Conservation (phyloP, 108 stramenopile genomes). For the Seminavis robusta region DNA sequence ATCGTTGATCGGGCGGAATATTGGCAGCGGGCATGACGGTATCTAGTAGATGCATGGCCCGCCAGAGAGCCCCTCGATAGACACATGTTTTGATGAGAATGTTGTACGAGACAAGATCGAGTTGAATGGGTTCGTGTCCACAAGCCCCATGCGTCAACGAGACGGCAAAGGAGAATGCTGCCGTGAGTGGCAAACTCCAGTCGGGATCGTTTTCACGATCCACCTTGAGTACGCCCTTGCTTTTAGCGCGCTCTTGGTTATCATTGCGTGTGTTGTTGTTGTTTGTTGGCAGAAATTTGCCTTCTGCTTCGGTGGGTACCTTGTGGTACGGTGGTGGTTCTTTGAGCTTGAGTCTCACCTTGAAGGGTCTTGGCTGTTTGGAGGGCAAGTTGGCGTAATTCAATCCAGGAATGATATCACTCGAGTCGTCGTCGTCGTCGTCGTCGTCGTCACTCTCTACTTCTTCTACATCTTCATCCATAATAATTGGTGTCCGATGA, state of each 20-base stretch:
- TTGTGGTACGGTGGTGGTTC: conserved; percentile 75
- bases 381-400: conserved; percentile 29
- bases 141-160: conserved; percentile 85
- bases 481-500: conserved; percentile 26
- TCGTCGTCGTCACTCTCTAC: conserved; percentile 7
- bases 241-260: background rate
- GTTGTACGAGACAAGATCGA: conserved; percentile 62
- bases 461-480: too few relatives aligned
- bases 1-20: conserved; percentile 60
- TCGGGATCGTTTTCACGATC: conserved; percentile 68
- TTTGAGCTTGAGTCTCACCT: conserved; percentile 48
- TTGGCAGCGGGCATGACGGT: conserved; percentile 60
- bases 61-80: conserved; percentile 74
- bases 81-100: conserved; percentile 77
- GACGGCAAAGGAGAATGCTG: conserved; percentile 84
- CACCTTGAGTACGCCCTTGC: conserved; percentile 50
- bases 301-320: conserved; percentile 64
- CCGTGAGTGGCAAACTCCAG: conserved; percentile 65
- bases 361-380: conserved; percentile 30
- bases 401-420: too few relatives aligned
- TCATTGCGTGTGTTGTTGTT: conserved; percentile 3
- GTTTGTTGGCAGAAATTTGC: conserved; percentile 44
- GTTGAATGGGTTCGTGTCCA: conserved; percentile 74
- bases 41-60: conserved; percentile 77
- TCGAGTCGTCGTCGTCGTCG: too few relatives aligned